Conservation (phyloP, 192 early-diverging fungal species). For the Podila clonocystis region DNA sequence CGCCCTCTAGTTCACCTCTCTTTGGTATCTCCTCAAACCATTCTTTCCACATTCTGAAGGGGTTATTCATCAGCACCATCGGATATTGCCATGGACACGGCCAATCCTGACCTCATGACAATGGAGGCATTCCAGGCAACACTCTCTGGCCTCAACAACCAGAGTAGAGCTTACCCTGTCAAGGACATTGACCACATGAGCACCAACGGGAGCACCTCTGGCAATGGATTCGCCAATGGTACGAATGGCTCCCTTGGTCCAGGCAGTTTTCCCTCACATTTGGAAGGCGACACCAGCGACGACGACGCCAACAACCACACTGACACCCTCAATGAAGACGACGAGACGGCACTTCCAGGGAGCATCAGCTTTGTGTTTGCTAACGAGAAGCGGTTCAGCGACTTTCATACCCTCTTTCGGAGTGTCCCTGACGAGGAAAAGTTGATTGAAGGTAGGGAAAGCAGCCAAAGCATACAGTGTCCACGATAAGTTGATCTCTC, state of each 20-base stretch:
- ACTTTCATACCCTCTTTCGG: conserved; percentile 61
- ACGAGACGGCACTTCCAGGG: not conserved
- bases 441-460: conserved; percentile 55
- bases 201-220: not conserved
- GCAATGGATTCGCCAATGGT: not conserved
- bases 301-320: not conserved
- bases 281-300: conserved; percentile 6
- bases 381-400: conserved; percentile 54
- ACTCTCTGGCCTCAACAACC: not conserved
- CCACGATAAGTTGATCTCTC: not conserved
- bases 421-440: conserved; percentile 63
- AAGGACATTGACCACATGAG: conserved; percentile 4
- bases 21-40: no score
- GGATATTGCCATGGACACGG: conserved; percentile 10
- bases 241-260: not conserved
- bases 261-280: conserved; percentile 15
- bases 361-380: conserved; percentile 39
- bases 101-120: conserved; percentile 33
- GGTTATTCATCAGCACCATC: no score
- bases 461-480: not conserved
- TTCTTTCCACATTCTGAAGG: no score
- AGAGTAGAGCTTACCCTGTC: not conserved
- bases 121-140: conserved; percentile 37
- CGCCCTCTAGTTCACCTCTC: no score
- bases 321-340: conserved; percentile 8